A percentile compares a stretch with the other conserved stretches of the same genome.
Evolutionary conservation across 306 rosid genomes (phyloP).

Genomic region (Hippophae tibetana): DNA sequence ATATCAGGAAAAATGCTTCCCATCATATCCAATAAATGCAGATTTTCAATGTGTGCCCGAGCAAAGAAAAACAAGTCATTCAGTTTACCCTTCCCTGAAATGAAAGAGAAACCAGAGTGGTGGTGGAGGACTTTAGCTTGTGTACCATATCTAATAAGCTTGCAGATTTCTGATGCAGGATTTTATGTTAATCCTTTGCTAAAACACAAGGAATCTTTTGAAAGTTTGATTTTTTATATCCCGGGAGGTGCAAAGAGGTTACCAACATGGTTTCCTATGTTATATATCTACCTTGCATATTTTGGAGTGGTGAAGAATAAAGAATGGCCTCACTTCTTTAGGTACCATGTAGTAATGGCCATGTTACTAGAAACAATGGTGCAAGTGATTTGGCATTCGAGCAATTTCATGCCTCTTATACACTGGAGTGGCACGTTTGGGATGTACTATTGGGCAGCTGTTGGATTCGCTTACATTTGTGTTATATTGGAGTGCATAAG

Average conservation of each 20-base stretch:
- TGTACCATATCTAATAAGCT: slow-evolving; percentile 56
- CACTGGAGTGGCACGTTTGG: slow-evolving; percentile 68
- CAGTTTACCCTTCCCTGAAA: slow-evolving; percentile 36
- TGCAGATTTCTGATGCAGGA: slow-evolving; percentile 70
- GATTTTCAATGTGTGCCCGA: slow-evolving; percentile 24
- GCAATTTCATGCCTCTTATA: slow-evolving; percentile 74
- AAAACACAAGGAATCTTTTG: slow-evolving; percentile 35
- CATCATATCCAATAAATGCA: slow-evolving; percentile 9
- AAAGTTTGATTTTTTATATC: slow-evolving; percentile 42
- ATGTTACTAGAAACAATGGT: slow-evolving; percentile 56
- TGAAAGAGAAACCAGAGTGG: slow-evolving; percentile 77
- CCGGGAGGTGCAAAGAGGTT: slow-evolving; percentile 65
- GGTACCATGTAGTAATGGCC: slow-evolving; percentile 69
- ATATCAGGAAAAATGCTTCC: slow-evolving; percentile 20
- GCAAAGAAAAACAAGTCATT: slow-evolving; percentile 45
- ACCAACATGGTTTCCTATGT: slow-evolving; percentile 63
- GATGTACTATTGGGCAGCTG: slow-evolving; percentile 70
- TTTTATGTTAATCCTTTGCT: slow-evolving; percentile 45
- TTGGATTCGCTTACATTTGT: slow-evolving; percentile 49
- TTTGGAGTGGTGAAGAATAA: slow-evolving; percentile 54
- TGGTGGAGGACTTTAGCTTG: slow-evolving; percentile 86
- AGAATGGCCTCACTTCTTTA: slow-evolving; percentile 49
- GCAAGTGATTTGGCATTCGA: slow-evolving; percentile 46
- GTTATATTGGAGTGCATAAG: slow-evolving; percentile 41
- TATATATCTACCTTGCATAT: slow-evolving; percentile 47